Conservation (phyloP, 2,329 filamentous ascomycete genomes). For the Rutstroemia sp. region DNA sequence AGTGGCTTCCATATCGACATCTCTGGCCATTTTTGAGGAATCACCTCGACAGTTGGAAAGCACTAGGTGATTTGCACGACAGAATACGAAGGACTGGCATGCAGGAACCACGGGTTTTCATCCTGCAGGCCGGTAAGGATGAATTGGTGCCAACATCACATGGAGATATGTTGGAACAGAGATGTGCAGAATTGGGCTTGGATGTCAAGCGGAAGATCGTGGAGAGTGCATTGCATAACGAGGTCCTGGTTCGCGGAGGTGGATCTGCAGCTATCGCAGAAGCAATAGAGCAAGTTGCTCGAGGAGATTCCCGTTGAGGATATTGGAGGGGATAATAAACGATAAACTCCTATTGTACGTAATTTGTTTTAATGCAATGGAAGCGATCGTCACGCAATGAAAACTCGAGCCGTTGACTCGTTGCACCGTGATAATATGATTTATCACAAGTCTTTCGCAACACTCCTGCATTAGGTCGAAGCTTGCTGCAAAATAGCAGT, state of each 20-base stretch:
- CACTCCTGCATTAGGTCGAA: neutral
- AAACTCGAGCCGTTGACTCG: neutral
- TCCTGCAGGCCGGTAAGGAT: constrained; percentile 50
- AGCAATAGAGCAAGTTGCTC: constrained; percentile 30
- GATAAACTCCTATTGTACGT: neutral
- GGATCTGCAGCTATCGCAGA: constrained; percentile 39
- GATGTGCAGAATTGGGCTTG: constrained; percentile 42
- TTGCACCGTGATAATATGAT: neutral
- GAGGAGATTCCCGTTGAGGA: neutral
- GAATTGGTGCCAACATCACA: constrained; percentile 50
- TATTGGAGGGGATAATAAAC: neutral
- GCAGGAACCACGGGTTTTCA: constrained; percentile 26
- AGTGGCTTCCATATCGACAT: constrained; percentile 71
- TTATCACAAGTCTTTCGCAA: neutral
- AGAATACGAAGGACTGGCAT: constrained; percentile 21
- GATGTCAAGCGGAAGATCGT: constrained; percentile 38
- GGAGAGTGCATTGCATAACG: constrained; percentile 47
- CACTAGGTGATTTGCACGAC: constrained; percentile 38
- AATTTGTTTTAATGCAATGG: neutral
- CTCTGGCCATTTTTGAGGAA: constrained; percentile 67
- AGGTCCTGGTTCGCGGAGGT: constrained; percentile 41
- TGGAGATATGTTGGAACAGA: constrained; percentile 37
- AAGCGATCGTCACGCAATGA: too few relatives aligned
- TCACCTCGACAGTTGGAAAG: constrained; percentile 47
- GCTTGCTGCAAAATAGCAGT: too few relatives aligned